phyloP scores from a whole-genome alignment of 1,284 basidiomycete species.

The Agroathelia rolfsii region DNA sequence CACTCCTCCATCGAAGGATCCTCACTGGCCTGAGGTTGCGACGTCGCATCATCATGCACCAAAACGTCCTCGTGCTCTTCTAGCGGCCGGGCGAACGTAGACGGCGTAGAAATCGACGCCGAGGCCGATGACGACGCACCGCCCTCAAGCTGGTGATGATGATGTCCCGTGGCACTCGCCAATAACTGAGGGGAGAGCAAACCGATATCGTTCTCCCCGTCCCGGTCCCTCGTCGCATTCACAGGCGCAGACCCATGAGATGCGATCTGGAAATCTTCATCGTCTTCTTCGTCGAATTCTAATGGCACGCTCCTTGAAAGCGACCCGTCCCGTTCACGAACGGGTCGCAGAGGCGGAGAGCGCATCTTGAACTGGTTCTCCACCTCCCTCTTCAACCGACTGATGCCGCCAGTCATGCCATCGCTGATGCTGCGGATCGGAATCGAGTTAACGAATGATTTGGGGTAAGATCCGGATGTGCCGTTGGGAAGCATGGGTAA shows the following conservation, averaged over 20 bases:
- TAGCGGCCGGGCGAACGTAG: conserved; percentile 23
- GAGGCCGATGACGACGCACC: conserved; percentile 5
- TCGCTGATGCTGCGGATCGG: conserved; percentile 43
- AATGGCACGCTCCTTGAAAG: conserved; percentile 35
- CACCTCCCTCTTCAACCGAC: conserved; percentile 44
- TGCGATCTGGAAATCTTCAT: conserved; percentile 26
- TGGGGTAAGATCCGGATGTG: conserved; percentile 28
- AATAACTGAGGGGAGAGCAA: conserved; percentile 1
- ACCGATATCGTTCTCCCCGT: conserved; percentile 11
- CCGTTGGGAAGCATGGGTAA: conserved; percentile 79
- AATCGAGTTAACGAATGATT: conserved; percentile 39
- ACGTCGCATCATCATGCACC: background rate
- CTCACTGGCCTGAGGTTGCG: conserved; percentile 22
- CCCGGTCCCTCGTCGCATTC: conserved; percentile 4
- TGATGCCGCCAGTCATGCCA: conserved; percentile 47
- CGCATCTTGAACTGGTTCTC: conserved; percentile 36
- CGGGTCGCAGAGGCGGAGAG: conserved; percentile 22
- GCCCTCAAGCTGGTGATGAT: no score
- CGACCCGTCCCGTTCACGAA: conserved; percentile 9
- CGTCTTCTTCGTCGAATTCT: conserved; percentile 66
- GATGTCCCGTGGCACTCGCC: conserved; percentile 3
- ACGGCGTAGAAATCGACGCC: conserved; percentile 28
- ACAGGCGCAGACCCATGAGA: conserved; percentile 8
- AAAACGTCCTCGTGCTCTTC: conserved; percentile 8
- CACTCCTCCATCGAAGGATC: conserved; percentile 38